Evolutionary conservation across 306 rosid species (phyloP).

Genomic region (Vicia villosa): DNA sequence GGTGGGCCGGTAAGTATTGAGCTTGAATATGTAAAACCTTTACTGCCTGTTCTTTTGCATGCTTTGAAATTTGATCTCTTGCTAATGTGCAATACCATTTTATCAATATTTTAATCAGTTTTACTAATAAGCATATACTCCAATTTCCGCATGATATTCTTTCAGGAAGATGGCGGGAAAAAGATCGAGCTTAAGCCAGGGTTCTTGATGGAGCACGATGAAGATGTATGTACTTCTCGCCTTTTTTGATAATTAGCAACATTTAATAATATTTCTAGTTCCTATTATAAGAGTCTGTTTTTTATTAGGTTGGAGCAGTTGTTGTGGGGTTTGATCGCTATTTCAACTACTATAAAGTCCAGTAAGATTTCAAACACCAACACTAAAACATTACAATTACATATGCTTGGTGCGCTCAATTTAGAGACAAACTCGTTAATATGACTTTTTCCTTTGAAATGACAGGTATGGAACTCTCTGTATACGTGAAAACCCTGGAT

Average conservation of each 20-base stretch:
- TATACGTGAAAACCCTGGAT: conserved; percentile 97
- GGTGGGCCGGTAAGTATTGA: conserved; percentile 86
- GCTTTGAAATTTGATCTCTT: conserved; percentile 23
- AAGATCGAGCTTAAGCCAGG: conserved; percentile 97
- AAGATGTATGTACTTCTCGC: conserved; percentile 57
- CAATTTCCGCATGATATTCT: not conserved
- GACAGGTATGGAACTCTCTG: conserved; percentile 93
- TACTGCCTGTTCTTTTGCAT: conserved; percentile 7
- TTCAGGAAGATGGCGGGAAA: conserved; percentile 88
- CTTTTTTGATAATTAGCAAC: conserved; percentile 27
- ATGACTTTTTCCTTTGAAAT: conserved; percentile 25
- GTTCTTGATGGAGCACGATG: conserved; percentile 86
- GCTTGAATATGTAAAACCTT: conserved; percentile 13
- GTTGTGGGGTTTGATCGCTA: conserved; percentile 99
- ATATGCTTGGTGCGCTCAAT: conserved; percentile 7
- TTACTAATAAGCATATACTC: conserved; percentile 5
- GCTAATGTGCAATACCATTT: conserved; percentile 15
- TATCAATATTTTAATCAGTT: conserved; percentile 9
- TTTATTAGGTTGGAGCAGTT: conserved; percentile 88
- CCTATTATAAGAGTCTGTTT: conserved; percentile 30
- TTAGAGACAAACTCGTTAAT: conserved; percentile 8
- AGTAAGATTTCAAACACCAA: conserved; percentile 64
- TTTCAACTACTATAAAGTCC: conserved; percentile 95
- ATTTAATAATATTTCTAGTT: not conserved
- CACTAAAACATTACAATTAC: conserved; percentile 31